Percentiles rank a stretch among this genome's conserved stretches.
Conservation (phyloP, 306 rosid species). For the Benincasa hispida region DNA sequence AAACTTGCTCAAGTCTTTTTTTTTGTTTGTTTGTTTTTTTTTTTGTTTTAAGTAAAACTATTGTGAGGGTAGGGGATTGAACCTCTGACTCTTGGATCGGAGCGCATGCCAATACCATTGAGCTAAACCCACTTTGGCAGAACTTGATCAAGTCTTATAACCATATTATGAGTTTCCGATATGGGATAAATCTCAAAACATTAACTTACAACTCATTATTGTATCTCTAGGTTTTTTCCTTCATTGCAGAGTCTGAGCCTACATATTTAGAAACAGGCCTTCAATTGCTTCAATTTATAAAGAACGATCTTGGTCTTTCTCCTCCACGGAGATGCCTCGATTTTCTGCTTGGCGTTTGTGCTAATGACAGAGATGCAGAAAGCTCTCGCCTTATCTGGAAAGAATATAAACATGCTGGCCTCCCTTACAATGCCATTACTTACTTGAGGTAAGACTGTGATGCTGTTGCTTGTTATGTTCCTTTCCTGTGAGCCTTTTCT, state of each 20-base stretch:
- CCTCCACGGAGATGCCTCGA: constrained; percentile 47
- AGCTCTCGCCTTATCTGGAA: constrained; percentile 45
- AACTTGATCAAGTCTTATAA: too few relatives aligned
- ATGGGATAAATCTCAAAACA: background rate
- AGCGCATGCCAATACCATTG: too few relatives aligned
- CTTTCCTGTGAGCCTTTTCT: background rate
- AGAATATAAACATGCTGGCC: constrained; percentile 58
- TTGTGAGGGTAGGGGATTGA: too few relatives aligned
- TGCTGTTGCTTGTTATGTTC: background rate
- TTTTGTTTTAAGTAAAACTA: too few relatives aligned
- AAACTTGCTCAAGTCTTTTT: background rate
- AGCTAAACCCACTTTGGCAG: too few relatives aligned
- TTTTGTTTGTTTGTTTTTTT: too few relatives aligned
- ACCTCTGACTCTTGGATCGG: too few relatives aligned
- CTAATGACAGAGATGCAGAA: constrained; percentile 30
- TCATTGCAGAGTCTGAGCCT: constrained; percentile 34
- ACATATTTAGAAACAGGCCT: constrained; percentile 34
- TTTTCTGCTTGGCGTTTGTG: constrained; percentile 39
- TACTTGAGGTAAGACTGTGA: constrained; percentile 39
- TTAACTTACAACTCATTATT: background rate
- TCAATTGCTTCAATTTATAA: constrained; percentile 43
- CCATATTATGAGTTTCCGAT: background rate
- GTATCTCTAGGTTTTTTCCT: constrained; percentile 44
- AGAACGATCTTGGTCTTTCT: constrained; percentile 41
- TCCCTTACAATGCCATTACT: constrained; percentile 40